Evolutionary conservation across 2,329 filamentous ascomycete genomes (phyloP), one percentile per base, ranked within the genome.

Genomic region (Domatiomyces catenatus): DNA sequence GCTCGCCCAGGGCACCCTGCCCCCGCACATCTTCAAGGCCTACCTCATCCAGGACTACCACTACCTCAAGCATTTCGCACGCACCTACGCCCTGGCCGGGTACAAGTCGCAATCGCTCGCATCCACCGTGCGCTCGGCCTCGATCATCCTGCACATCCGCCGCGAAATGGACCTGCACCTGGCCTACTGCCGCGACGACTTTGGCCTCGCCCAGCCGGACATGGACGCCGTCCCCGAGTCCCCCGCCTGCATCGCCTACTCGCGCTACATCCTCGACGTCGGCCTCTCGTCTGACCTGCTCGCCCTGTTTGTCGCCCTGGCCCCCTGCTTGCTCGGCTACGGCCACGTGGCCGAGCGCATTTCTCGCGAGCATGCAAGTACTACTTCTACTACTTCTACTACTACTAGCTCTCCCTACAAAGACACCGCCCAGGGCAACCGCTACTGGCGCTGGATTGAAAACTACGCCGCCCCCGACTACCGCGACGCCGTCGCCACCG

Each of bases 31-130:
- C 0, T 96, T 94, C 72, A 92, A 88, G 65, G 76, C 83, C 42
- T 96, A 95, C 63, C 78, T 96, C 50, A 75, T 92, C 8, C 90
- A 96, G 60, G 90, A 96, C 61, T 95, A 95, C 61, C 73, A 94
- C 3, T 96, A 92, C 62, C 70, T 95, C 83, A 75, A 84, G 46
- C 89, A 95, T 61, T 96, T 94, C 66, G 81, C 88, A 1, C 76
- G 90, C 58, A 88, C 88, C 45, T 90, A 88, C 63, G 83, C 87
- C 6, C 73, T 96, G 7, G 84, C 86, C 2, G 81, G 83, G 0
- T 95, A 93, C 69, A 96, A 95, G 66, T 77, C 81, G 1, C 85
- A 82, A 55, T 77, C 73, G 8, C 79, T 92, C 57, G 71, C 77
- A 18, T 82, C 87, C 49, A 88, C 94, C 55, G 73, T 78, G 15